phyloP scores from a whole-genome alignment of 2,329 filamentous ascomycete genomes.

The Colletotrichum sp. region DNA sequence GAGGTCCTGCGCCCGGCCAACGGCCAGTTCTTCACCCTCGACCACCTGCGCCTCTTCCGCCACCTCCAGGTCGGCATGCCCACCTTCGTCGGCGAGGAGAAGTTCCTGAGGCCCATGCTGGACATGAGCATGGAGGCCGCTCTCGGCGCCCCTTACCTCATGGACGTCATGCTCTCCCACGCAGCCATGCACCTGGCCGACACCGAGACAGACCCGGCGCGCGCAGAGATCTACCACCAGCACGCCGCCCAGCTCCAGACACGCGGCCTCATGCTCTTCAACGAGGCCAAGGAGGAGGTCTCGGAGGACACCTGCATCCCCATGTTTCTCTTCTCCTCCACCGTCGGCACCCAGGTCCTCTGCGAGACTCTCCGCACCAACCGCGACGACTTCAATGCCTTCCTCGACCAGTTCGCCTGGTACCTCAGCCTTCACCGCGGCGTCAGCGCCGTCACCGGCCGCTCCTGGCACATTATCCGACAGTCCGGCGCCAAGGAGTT shows the following conservation, averaged over 20 bases:
- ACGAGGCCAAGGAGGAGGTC: conserved; percentile 25
- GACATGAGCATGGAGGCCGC: conserved; percentile 35
- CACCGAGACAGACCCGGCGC: conserved; percentile 23
- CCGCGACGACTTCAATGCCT: conserved; percentile 42
- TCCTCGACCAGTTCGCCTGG: conserved; percentile 45
- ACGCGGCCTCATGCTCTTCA: conserved; percentile 34
- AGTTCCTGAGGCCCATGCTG: conserved; percentile 27
- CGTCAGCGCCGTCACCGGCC: conserved; percentile 40
- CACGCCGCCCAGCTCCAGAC: conserved; percentile 34
- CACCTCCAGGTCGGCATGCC: conserved; percentile 35
- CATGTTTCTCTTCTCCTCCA: conserved; percentile 49
- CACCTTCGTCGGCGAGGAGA: conserved; percentile 23
- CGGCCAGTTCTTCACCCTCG: conserved; percentile 35
- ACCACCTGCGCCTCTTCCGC: conserved; percentile 43
- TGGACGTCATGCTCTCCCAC: conserved; percentile 41
- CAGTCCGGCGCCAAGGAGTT: conserved; percentile 35
- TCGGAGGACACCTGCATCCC: conserved; percentile 38
- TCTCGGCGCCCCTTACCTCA: conserved; percentile 37
- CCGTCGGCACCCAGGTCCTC: conserved; percentile 24
- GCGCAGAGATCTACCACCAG: conserved; percentile 26
- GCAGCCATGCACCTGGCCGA: conserved; percentile 41
- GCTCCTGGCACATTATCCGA: conserved; percentile 38
- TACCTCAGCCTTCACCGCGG: conserved; percentile 48
- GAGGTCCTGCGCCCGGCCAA: background rate
- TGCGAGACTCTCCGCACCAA: conserved; percentile 26